Conservation (phyloP, 2,329 filamentous ascomycete genomes). For the Xylaria sp. region DNA sequence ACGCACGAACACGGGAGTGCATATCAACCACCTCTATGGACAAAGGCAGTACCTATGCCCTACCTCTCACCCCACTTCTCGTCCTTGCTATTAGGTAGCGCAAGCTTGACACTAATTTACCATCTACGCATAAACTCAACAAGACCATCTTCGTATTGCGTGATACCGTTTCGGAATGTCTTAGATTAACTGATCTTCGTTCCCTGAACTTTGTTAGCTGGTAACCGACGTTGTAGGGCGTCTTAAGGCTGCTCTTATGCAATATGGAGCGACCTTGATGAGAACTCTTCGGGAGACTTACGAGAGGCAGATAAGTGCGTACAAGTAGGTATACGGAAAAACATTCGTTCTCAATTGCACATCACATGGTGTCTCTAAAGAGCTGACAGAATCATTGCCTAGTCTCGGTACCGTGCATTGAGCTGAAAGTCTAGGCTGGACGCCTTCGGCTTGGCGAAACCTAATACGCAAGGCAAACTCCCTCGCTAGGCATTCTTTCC, state of each 20-base stretch:
- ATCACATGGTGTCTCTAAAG: background rate
- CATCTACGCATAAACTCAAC: background rate
- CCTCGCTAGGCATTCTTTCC: background rate
- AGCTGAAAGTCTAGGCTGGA: slow-evolving; percentile 28
- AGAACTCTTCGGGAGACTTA: background rate
- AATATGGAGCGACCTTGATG: background rate
- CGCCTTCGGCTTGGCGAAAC: slow-evolving; percentile 17
- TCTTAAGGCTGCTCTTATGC: background rate
- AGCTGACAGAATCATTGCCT: background rate
- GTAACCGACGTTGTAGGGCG: background rate
- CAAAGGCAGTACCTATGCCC: too few species aligned
- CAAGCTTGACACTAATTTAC: background rate
- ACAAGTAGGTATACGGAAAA: too few species aligned
- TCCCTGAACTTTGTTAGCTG: too few species aligned
- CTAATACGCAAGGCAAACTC: slow-evolving; percentile 7
- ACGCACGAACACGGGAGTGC: too few species aligned
- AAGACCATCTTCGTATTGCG: background rate
- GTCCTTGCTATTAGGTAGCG: background rate
- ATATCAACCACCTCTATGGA: too few species aligned
- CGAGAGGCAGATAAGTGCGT: background rate
- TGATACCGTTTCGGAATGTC: background rate
- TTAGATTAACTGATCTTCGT: background rate
- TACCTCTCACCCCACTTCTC: too few species aligned
- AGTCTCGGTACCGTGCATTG: slow-evolving; percentile 12
- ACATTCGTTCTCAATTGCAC: background rate